phyloP scores from a whole-genome alignment of 2,329 filamentous ascomycete genomes.

The Drechmeria coniospora region DNA sequence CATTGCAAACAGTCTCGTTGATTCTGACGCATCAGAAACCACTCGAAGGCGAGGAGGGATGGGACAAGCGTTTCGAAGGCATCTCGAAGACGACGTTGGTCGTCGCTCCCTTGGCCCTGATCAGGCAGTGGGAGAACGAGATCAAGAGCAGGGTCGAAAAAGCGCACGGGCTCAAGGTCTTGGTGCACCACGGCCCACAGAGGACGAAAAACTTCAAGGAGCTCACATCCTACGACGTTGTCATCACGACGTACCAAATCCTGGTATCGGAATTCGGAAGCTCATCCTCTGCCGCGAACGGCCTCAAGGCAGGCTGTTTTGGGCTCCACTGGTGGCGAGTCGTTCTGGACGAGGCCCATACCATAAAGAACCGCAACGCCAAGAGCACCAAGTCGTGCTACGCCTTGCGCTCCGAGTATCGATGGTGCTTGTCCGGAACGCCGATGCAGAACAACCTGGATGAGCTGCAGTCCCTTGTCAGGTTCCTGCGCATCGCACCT shows the following conservation, averaged over 20 bases:
- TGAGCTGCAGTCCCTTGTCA: conserved; percentile 84
- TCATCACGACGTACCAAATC: conserved; percentile 94
- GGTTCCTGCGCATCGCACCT: conserved; percentile 81
- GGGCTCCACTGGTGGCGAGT: conserved; percentile 89
- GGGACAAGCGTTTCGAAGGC: conserved; percentile 53
- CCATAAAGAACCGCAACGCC: conserved; percentile 94
- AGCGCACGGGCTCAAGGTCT: conserved; percentile 59
- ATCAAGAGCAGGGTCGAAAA: conserved; percentile 66
- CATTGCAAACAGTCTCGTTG: conserved; percentile 79
- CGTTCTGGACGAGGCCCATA: conserved; percentile 92
- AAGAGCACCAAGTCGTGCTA: conserved; percentile 91
- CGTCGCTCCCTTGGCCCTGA: conserved; percentile 81
- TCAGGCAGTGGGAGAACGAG: conserved; percentile 94
- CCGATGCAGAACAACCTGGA: conserved; percentile 98
- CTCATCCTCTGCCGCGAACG: conserved; percentile 43
- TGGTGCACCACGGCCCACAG: conserved; percentile 79
- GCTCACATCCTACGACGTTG: conserved; percentile 76
- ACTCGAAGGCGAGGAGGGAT: conserved; percentile 34
- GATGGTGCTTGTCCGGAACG: conserved; percentile 93
- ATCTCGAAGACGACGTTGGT: conserved; percentile 74
- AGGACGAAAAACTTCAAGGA: conserved; percentile 67
- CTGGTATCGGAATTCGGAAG: conserved; percentile 77
- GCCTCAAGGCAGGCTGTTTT: conserved; percentile 67
- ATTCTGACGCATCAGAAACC: conserved; percentile 72
- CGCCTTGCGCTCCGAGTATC: conserved; percentile 68